phyloP scores from a whole-genome alignment of 768 basidiomycete species.

The Termitomyces titanicus region DNA sequence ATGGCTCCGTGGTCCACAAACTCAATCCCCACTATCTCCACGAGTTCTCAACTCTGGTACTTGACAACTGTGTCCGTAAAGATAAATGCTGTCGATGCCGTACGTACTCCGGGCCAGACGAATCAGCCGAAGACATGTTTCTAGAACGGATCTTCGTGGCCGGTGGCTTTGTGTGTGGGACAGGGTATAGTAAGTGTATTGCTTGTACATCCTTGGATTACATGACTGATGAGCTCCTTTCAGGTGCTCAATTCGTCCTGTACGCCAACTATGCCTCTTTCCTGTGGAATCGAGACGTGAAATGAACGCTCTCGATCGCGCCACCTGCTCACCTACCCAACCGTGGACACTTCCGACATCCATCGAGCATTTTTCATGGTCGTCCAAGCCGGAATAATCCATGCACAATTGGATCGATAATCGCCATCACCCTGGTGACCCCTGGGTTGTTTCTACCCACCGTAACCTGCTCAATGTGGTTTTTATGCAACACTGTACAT shows the following conservation, averaged over 20 bases:
- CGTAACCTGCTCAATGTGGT: no score
- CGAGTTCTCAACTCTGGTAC: background rate
- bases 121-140: background rate
- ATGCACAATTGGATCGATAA: conserved; percentile 38
- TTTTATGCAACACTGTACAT: conserved; percentile 40
- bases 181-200: background rate
- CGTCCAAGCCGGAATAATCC: conserved; percentile 22
- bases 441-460: no score
- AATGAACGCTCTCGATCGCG: background rate
- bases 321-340: background rate
- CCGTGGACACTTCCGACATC: background rate
- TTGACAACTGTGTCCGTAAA: background rate
- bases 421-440: conserved; percentile 37
- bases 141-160: background rate
- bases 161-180: background rate
- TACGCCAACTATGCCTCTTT: background rate
- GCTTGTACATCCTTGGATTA: background rate
- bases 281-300: background rate
- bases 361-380: background rate
- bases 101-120: background rate
- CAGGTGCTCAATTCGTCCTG: background rate
- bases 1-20: background rate
- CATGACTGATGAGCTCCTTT: background rate
- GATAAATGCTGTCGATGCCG: background rate
- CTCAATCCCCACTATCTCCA: background rate